phyloP scores from a whole-genome alignment of 371 early-diverging fungal genomes.

The Mortierella sp. region DNA sequence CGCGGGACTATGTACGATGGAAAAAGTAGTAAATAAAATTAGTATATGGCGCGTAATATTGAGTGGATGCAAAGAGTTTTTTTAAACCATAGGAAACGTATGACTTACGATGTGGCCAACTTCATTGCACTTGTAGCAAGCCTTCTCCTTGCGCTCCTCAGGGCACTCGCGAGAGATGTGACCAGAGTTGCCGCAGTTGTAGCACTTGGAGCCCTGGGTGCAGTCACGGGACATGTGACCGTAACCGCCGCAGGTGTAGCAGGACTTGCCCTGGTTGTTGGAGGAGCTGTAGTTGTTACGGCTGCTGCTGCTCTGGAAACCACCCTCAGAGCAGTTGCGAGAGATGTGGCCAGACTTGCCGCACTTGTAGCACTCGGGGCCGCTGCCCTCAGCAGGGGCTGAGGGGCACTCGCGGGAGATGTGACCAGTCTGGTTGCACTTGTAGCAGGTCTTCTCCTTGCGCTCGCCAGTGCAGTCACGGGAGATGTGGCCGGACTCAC shows the following conservation, averaged over 20 bases:
- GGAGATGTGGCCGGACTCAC: constrained; percentile 68
- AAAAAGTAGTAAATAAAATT: neutral
- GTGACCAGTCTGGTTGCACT: constrained; percentile 72
- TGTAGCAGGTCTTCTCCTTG: constrained; percentile 73
- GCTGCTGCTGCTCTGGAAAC: constrained; percentile 50
- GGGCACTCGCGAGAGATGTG: constrained; percentile 64
- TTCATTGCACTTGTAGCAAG: constrained; percentile 73
- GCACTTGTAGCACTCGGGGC: constrained; percentile 71
- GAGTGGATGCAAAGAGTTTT: too few relatives aligned
- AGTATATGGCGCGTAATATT: too few relatives aligned
- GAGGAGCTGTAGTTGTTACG: constrained; percentile 27
- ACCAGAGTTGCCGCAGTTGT: constrained; percentile 71
- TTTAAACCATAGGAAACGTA: neutral
- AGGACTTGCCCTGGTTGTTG: constrained; percentile 48
- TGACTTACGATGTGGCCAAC: constrained; percentile 65
- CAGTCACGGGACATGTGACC: constrained; percentile 63
- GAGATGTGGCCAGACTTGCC: constrained; percentile 72
- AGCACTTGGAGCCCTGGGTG: constrained; percentile 69
- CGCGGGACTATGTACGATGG: constrained; percentile 38
- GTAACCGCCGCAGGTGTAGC: constrained; percentile 70
- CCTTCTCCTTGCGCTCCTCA: constrained; percentile 69
- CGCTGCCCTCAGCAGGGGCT: constrained; percentile 55
- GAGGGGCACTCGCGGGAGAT: constrained; percentile 73
- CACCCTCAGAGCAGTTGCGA: constrained; percentile 68
- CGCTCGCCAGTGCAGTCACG: constrained; percentile 66